phyloP scores from a whole-genome alignment of 2,329 filamentous ascomycete genomes.

The Annulohypoxylon truncatum region DNA sequence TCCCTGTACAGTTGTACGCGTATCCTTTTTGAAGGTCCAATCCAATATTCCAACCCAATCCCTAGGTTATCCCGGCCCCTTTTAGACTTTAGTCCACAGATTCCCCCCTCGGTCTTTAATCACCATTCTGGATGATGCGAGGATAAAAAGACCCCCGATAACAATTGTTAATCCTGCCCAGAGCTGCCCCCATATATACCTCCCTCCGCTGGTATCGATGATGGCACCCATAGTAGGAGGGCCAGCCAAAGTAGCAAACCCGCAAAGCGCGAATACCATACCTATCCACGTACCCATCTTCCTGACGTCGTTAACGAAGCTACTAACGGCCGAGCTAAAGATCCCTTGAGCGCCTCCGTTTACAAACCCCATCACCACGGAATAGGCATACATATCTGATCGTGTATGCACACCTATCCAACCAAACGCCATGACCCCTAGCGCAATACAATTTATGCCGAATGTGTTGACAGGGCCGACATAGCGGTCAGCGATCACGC shows the following conservation, averaged over 20 bases:
- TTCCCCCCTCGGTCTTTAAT: background rate
- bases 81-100: slow-evolving; percentile 1
- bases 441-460: slow-evolving; percentile 57
- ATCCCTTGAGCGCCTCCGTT: slow-evolving; percentile 44
- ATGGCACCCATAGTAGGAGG: slow-evolving; percentile 44
- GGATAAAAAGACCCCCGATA: slow-evolving; percentile 21
- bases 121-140: slow-evolving; percentile 21
- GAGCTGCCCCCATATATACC: slow-evolving; percentile 40
- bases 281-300: slow-evolving; percentile 46
- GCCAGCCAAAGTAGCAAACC: slow-evolving; percentile 42
- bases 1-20: background rate
- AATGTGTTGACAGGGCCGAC: slow-evolving; percentile 68
- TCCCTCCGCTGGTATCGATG: slow-evolving; percentile 39
- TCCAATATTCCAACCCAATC: background rate
- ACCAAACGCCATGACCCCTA: slow-evolving; percentile 60
- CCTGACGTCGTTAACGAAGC: slow-evolving; percentile 36
- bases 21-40: background rate
- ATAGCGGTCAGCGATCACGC: slow-evolving; percentile 64
- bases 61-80: background rate
- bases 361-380: slow-evolving; percentile 42
- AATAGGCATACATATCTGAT: slow-evolving; percentile 40
- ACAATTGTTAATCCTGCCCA: slow-evolving; percentile 41
- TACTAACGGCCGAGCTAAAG: slow-evolving; percentile 37
- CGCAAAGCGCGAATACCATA: slow-evolving; percentile 42
- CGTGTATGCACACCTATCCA: slow-evolving; percentile 63